Base-by-base conservation (phyloP, 2,329 filamentous ascomycete genomes). In the Bipolaris oryzae region DNA sequence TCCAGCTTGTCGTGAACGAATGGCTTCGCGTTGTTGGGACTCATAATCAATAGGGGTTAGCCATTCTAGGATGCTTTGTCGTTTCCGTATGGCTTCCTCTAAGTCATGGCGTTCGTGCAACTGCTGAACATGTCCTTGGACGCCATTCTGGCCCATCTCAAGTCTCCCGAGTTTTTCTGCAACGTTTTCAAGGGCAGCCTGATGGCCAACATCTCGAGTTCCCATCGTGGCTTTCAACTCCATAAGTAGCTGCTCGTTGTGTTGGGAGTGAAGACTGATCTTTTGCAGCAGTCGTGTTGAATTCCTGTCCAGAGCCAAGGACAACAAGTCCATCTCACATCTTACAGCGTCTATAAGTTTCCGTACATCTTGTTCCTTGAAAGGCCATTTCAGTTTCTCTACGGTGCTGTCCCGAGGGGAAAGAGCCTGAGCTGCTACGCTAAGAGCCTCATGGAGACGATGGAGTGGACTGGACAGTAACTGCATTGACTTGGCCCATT, bases 1-100 rank as follows among this genome's bases (percentile, higher is more conserved):
- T 1, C 61, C 64, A 11, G 50, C 16, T 42, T 68, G 51, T 48
- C 62, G 43, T 15, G 38, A 38, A 5, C 7, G 25, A 15, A 68
- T 54, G 18, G 58, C 31, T 25, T 68, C 61, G 4, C 33, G 35
- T 38, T 69, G 67, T 35, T 69, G 58, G 10, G 53, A 37, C 2
- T 47, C 46, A 39, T 58, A 58, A 42, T 63, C 57, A 3, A 34
- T 34, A 9, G 50, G 48, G 0, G 60, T 55, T 15, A 67, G 18
- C 62, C 57, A 67, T 1, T 60, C 48, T n/a, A 67, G 49, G 38
- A 66, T 53, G 6, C n/a, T 7, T 20, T 39, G 53, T 53, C 20
- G 39, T 11, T 42, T 21, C 16, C 39, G 20, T 11, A 18, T 21
- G 37, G 7, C 38, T 25, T 31, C 10, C 7, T 41, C 18, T 6